These are phyloP conservation scores for Fusarium virguliforme DNA, from an alignment of 2,329 filamentous ascomycete species.

Conservation along the genomic window DNA sequence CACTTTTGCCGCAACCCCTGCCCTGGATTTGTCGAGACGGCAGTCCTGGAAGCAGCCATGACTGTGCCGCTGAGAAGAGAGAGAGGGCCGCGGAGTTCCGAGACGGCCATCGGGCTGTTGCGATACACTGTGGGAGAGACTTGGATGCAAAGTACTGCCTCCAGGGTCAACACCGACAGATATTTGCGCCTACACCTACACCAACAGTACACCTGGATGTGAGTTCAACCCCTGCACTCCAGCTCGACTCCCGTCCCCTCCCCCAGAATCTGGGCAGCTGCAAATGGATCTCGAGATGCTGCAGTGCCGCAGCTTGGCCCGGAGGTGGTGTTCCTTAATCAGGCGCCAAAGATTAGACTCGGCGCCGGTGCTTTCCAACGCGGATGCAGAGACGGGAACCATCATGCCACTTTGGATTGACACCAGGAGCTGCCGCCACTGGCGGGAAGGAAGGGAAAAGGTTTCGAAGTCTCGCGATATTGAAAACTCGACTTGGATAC, in stretches of 20 bases:
- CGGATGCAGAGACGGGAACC: constrained; percentile 13
- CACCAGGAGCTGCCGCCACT: constrained; percentile 20
- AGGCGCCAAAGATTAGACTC: constrained; percentile 16
- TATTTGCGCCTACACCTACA: not conserved
- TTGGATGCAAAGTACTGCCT: constrained; percentile 20
- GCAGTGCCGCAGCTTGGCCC: constrained; percentile 37
- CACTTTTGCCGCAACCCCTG: constrained; percentile 29
- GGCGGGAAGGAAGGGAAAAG: constrained; percentile 15
- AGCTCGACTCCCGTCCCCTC: constrained; percentile 34
- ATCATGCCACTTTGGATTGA: constrained; percentile 21
- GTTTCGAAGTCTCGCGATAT: not conserved
- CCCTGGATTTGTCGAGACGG: constrained; percentile 7
- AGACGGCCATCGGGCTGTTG: constrained; percentile 3
- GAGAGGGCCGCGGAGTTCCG: constrained; percentile 9
- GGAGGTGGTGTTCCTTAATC: constrained; percentile 40
- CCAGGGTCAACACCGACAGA: not conserved
- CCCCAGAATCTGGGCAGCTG: constrained; percentile 26
- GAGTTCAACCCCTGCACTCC: constrained; percentile 29
- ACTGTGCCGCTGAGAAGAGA: constrained; percentile 5
- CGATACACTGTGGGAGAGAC: constrained; percentile 41
- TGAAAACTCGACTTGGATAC: not conserved
- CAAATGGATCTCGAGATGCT: constrained; percentile 45
- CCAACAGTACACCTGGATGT: not conserved
- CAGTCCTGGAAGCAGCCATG: not conserved
- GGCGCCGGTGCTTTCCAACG: constrained; percentile 4